Evolutionary conservation across 352 stramenopile genomes (phyloP).

Genomic region (Phytopythium vexans): DNA sequence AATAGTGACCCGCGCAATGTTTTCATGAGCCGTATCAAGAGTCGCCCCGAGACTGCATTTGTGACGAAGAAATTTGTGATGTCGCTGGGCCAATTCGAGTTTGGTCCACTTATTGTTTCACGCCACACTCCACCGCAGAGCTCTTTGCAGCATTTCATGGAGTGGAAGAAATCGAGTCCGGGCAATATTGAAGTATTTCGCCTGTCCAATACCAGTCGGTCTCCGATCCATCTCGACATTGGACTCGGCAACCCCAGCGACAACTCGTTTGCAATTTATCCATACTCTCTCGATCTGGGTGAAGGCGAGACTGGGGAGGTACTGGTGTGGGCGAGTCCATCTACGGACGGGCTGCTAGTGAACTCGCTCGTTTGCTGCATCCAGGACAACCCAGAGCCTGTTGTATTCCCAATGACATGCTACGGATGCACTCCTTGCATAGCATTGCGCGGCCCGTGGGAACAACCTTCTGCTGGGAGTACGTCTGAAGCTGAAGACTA

Average conservation of each 20-base stretch:
- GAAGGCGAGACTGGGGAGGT: constrained; percentile 92
- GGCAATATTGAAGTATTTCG: constrained; percentile 90
- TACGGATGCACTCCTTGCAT: constrained; percentile 81
- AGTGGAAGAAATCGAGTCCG: constrained; percentile 41
- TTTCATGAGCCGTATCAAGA: constrained; percentile 93
- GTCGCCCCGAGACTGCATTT: constrained; percentile 49
- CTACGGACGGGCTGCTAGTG: constrained; percentile 48
- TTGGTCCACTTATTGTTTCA: constrained; percentile 85
- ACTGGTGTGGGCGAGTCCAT: constrained; percentile 88
- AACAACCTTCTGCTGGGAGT: constrained; percentile 52
- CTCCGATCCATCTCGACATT: constrained; percentile 67
- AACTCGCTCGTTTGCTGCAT: constrained; percentile 89
- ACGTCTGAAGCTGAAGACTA: constrained; percentile 39
- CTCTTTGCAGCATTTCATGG: constrained; percentile 44
- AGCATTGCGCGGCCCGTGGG: constrained; percentile 82
- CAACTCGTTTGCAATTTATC: constrained; percentile 71
- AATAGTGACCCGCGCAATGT: constrained; percentile 92
- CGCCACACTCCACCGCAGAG: not conserved
- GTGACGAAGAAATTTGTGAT: constrained; percentile 92
- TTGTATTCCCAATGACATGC: constrained; percentile 86
- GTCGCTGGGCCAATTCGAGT: constrained; percentile 89
- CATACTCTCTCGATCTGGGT: constrained; percentile 62
- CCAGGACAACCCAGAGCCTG: constrained; percentile 87
- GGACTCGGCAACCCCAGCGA: constrained; percentile 25
- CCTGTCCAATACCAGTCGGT: constrained; percentile 88